A percentile compares a stretch with the other conserved stretches of the same genome.
Evolutionary conservation across 306 rosid species (phyloP).

Genomic region (Begonia fuchsioides): DNA sequence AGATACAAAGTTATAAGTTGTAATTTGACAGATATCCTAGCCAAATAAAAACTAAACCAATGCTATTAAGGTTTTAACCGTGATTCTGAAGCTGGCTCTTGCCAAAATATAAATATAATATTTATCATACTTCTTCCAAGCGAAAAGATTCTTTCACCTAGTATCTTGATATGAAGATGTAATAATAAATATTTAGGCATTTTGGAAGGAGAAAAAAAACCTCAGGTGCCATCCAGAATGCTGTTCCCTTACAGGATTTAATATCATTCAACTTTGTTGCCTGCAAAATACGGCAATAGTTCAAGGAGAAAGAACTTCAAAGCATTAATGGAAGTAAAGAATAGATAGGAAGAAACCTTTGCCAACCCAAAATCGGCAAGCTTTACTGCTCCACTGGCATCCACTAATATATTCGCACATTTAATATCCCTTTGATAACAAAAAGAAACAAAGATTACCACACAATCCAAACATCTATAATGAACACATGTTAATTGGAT

Average conservation of each 20-base stretch:
- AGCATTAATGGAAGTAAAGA: neutral
- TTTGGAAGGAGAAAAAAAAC: conserved; percentile 24
- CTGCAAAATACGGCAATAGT: conserved; percentile 24
- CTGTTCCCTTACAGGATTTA: conserved; percentile 70
- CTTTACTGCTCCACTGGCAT: conserved; percentile 85
- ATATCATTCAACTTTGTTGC: conserved; percentile 70
- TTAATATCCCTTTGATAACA: conserved; percentile 66
- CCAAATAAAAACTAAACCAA: too few relatives aligned
- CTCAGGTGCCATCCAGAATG: conserved; percentile 99
- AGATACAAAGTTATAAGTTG: too few relatives aligned
- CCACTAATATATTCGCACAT: conserved; percentile 92
- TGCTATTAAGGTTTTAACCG: too few relatives aligned
- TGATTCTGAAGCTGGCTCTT: too few relatives aligned
- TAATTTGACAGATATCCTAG: too few relatives aligned
- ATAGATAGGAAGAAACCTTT: conserved; percentile 39
- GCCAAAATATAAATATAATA: neutral
- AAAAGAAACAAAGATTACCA: conserved; percentile 7
- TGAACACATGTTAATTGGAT: too few relatives aligned
- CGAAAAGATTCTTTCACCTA: neutral
- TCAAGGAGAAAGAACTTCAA: conserved; percentile 13
- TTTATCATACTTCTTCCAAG: neutral
- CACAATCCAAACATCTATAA: too few relatives aligned
- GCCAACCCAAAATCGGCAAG: conserved; percentile 98
- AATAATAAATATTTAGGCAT: conserved; percentile 8
- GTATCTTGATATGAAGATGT: conserved; percentile 2